Evolutionary conservation across 2,329 filamentous ascomycete species (phyloP).

Genomic region (Botrytis pseudocinerea): DNA sequence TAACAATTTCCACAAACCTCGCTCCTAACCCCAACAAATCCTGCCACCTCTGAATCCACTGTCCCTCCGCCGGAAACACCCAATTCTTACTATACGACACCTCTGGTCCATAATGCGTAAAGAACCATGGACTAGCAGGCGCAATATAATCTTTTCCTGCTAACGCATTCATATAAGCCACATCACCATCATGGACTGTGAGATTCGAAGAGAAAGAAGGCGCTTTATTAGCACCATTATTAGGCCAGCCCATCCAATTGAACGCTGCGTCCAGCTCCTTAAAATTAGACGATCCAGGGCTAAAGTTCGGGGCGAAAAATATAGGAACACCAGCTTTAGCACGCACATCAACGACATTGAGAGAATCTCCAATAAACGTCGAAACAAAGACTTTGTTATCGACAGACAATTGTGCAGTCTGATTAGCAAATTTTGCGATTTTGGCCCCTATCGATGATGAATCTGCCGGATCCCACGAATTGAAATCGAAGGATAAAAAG

Average conservation of each 20-base stretch:
- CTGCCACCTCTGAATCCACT: conserved; percentile 15
- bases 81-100: conserved; percentile 24
- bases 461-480: conserved; percentile 24
- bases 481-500: conserved; percentile 42
- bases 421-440: conserved; percentile 37
- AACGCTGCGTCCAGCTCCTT: conserved; percentile 19
- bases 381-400: conserved; percentile 43
- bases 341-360: conserved; percentile 44
- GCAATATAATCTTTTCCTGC: conserved; percentile 10
- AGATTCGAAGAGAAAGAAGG: neutral
- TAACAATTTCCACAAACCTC: conserved; percentile 16
- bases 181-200: conserved; percentile 5
- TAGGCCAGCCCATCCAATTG: conserved; percentile 23
- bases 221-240: conserved; percentile 20
- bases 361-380: conserved; percentile 54
- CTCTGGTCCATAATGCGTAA: conserved; percentile 19
- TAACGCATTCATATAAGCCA: conserved; percentile 1
- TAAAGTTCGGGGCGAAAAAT: conserved; percentile 25
- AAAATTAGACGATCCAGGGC: neutral
- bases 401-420: conserved; percentile 42
- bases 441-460: conserved; percentile 31
- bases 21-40: neutral
- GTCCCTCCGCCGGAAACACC: conserved; percentile 16
- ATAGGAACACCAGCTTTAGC: conserved; percentile 29
- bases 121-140: conserved; percentile 20